Evolutionary conservation across 73 alveolate genomes (phyloP).

Genomic region (Paraurostyla sp.): DNA sequence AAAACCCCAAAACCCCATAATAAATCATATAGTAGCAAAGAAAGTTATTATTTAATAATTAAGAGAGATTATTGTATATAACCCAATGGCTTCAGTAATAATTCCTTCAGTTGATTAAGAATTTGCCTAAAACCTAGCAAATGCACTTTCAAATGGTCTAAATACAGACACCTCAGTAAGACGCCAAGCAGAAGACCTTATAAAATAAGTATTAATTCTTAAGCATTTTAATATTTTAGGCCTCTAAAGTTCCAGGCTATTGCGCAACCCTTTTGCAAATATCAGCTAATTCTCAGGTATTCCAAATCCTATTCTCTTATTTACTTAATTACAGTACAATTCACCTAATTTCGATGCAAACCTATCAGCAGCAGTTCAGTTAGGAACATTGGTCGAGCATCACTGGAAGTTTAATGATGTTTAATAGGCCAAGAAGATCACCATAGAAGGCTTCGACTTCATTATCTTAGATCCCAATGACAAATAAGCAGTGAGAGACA

Average conservation of each 20-base stretch:
- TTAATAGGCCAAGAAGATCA: constrained; percentile 55
- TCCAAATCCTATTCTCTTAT: constrained; percentile 39
- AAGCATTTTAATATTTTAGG: neutral
- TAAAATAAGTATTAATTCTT: neutral
- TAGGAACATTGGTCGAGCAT: constrained; percentile 68
- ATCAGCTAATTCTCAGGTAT: neutral
- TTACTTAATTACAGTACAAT: too few species aligned
- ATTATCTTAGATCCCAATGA: constrained; percentile 50
- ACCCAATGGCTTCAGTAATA: neutral
- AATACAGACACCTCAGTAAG: neutral
- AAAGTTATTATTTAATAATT: too few species aligned
- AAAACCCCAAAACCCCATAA: too few species aligned
- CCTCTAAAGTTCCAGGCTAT: neutral
- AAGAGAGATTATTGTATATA: too few species aligned
- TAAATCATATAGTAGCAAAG: too few species aligned
- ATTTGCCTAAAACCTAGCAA: neutral
- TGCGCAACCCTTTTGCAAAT: neutral
- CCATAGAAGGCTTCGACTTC: constrained; percentile 67
- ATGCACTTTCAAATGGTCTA: neutral
- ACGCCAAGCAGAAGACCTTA: constrained; percentile 25
- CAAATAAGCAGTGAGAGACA: constrained; percentile 59
- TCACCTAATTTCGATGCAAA: constrained; percentile 50
- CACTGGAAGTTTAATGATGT: constrained; percentile 76
- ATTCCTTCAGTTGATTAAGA: neutral
- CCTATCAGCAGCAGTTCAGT: constrained; percentile 72